These are phyloP conservation scores for Paramarasmius palmivorus DNA, from an alignment of 1,284 basidiomycete species.

Conservation along the genomic window DNA sequence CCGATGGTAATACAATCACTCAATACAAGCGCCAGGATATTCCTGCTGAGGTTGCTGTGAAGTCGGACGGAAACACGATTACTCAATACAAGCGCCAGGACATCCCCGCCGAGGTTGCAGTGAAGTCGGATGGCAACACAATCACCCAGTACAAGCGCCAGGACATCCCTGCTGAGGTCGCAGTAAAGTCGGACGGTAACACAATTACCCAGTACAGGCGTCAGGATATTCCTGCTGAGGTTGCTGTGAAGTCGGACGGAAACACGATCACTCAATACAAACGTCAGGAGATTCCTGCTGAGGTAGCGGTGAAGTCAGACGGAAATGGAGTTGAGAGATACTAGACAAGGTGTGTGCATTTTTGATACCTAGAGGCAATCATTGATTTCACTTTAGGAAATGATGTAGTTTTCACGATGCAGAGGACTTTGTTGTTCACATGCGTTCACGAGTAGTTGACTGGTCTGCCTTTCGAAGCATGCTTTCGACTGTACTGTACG, in stretches of 20 bases:
- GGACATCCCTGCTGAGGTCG: constrained; percentile 6
- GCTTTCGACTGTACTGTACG: constrained; percentile 7
- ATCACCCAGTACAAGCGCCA: constrained; percentile 4
- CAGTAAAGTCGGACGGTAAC: constrained; percentile 16
- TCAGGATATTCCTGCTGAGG: constrained; percentile 8
- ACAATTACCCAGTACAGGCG: constrained; percentile 8
- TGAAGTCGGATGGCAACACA: not conserved
- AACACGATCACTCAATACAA: constrained; percentile 23
- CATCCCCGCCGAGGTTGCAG: constrained; percentile 21
- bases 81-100: constrained; percentile 18
- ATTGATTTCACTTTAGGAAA: constrained; percentile 9
- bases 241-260: constrained; percentile 19
- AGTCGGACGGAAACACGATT: constrained; percentile 23
- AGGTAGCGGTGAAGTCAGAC: constrained; percentile 21
- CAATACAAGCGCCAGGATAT: constrained; percentile 21
- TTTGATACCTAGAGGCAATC: not conserved
- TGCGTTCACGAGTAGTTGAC: constrained; percentile 34
- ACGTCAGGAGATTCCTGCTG: constrained; percentile 14
- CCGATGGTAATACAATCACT: constrained; percentile 23
- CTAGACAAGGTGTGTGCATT: not conserved
- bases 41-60: constrained; percentile 19
- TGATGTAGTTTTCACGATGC: too few species aligned
- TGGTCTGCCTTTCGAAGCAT: not conserved
- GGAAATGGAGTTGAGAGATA: constrained; percentile 20
- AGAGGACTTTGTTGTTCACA: constrained; percentile 27